Conservation (phyloP, 2,329 filamentous ascomycete species). For the Hymenoscyphus occultus region DNA sequence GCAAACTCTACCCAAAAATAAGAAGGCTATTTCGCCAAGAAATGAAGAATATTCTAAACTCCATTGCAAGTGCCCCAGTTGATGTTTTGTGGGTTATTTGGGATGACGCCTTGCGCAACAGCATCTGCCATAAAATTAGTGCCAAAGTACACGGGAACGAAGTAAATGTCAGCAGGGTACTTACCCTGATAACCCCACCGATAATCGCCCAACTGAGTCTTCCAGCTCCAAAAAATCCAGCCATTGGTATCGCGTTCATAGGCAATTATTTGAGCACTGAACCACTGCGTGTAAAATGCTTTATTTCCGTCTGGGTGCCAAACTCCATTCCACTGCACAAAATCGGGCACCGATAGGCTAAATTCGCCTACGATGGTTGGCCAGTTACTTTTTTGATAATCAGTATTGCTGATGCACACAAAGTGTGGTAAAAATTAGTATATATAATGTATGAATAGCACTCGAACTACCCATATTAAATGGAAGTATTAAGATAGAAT, state of each 20-base stretch:
- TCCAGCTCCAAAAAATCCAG: slow-evolving; percentile 63
- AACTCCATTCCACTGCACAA: slow-evolving; percentile 44
- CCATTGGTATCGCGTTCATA: slow-evolving; percentile 51
- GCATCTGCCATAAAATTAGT: slow-evolving; percentile 27
- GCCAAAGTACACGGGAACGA: not conserved
- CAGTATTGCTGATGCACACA: not conserved
- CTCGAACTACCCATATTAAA: slow-evolving; percentile 5
- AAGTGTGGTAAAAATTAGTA: slow-evolving; percentile 1
- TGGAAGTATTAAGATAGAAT: slow-evolving; percentile 1
- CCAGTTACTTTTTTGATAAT: slow-evolving; percentile 6
- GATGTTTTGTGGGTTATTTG: slow-evolving; percentile 30
- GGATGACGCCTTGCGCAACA: slow-evolving; percentile 41
- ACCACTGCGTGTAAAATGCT: slow-evolving; percentile 55
- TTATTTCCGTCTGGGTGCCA: slow-evolving; percentile 42
- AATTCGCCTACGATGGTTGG: slow-evolving; percentile 58
- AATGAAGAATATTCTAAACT: slow-evolving; percentile 3
- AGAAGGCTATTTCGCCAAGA: not conserved
- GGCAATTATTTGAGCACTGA: slow-evolving; percentile 52
- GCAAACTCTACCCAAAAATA: not conserved
- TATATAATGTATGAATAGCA: slow-evolving; percentile 26
- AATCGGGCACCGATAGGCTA: slow-evolving; percentile 50
- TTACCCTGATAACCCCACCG: slow-evolving; percentile 47
- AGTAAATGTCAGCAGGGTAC: not conserved
- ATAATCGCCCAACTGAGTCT: slow-evolving; percentile 47
- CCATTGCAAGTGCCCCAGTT: slow-evolving; percentile 18